phyloP scores from a whole-genome alignment of 2,329 filamentous ascomycete species.

The Colletotrichum lupini region DNA sequence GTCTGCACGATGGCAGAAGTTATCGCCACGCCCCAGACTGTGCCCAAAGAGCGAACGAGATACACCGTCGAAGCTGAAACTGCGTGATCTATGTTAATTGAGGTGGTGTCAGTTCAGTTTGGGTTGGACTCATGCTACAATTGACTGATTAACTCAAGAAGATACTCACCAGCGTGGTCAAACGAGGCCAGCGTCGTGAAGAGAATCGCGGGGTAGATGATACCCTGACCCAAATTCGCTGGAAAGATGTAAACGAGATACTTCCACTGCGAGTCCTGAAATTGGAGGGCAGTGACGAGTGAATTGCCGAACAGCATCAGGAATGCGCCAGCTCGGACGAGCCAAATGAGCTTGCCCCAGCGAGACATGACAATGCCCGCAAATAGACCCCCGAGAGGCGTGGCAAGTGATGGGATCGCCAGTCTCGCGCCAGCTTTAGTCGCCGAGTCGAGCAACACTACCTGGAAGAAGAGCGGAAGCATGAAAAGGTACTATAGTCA shows the following conservation, averaged over 20 bases:
- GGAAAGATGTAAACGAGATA: slow-evolving; percentile 69
- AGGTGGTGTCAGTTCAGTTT: not conserved
- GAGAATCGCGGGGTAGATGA: slow-evolving; percentile 67
- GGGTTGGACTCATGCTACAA: not conserved
- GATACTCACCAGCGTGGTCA: slow-evolving; percentile 65
- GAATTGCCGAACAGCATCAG: slow-evolving; percentile 65
- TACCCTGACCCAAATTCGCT: slow-evolving; percentile 68
- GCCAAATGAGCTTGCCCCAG: slow-evolving; percentile 61
- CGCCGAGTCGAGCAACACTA: slow-evolving; percentile 71
- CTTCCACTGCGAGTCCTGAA: slow-evolving; percentile 62
- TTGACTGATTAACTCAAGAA: not conserved
- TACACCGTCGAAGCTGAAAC: slow-evolving; percentile 73
- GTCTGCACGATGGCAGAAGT: slow-evolving; percentile 73
- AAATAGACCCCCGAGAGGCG: slow-evolving; percentile 65
- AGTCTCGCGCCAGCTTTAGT: slow-evolving; percentile 73
- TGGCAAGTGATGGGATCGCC: slow-evolving; percentile 70
- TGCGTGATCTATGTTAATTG: slow-evolving; percentile 64
- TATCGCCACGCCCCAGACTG: slow-evolving; percentile 72
- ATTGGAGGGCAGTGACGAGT: slow-evolving; percentile 60
- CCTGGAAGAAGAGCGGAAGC: slow-evolving; percentile 77
- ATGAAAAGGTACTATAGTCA: slow-evolving; percentile 70
- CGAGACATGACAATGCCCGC: slow-evolving; percentile 70
- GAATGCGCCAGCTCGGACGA: slow-evolving; percentile 62
- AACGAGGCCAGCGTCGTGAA: slow-evolving; percentile 73
- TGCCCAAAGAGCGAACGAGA: slow-evolving; percentile 71